phyloP scores from a whole-genome alignment of 2,329 filamentous ascomycete species.

The Scopulariopsis brevicaulis region DNA sequence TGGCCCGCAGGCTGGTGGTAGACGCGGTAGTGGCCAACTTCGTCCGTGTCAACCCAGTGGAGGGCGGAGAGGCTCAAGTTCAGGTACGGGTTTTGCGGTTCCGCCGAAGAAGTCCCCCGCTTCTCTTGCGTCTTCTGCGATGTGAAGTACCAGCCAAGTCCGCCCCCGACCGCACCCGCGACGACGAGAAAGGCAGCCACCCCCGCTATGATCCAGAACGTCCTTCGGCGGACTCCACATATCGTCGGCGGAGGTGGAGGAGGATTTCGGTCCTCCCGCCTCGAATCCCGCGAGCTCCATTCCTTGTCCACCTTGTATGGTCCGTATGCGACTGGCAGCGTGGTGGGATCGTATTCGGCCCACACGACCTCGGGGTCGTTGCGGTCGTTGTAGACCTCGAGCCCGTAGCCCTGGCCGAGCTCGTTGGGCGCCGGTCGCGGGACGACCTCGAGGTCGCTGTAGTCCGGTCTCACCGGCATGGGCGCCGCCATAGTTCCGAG shows the following conservation, averaged over 20 bases:
- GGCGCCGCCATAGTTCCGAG: not conserved
- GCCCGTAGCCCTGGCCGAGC: not conserved
- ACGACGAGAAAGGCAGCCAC: not conserved
- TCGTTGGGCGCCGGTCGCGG: not conserved
- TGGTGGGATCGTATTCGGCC: not conserved
- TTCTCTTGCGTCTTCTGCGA: not conserved
- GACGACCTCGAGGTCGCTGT: not conserved
- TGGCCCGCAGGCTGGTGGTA: not conserved
- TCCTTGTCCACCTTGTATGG: not conserved
- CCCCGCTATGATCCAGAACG: not conserved
- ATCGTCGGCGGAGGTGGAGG: not conserved
- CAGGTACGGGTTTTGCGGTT: not conserved
- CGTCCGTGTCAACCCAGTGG: not conserved
- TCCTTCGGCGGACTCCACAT: not conserved
- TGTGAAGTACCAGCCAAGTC: not conserved
- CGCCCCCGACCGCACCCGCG: not conserved
- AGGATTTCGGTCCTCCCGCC: not conserved
- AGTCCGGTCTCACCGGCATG: not conserved
- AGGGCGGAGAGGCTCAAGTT: not conserved
- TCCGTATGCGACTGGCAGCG: not conserved
- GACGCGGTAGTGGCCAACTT: not conserved
- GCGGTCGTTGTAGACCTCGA: not conserved
- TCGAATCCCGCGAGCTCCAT: not conserved
- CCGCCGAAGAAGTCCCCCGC: not conserved
- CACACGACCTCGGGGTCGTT: not conserved